A percentile compares a stretch with the other conserved stretches of the same genome.
These are phyloP conservation scores for Jaapia argillacea DNA, from an alignment of 768 basidiomycete species.

Conservation along the genomic window DNA sequence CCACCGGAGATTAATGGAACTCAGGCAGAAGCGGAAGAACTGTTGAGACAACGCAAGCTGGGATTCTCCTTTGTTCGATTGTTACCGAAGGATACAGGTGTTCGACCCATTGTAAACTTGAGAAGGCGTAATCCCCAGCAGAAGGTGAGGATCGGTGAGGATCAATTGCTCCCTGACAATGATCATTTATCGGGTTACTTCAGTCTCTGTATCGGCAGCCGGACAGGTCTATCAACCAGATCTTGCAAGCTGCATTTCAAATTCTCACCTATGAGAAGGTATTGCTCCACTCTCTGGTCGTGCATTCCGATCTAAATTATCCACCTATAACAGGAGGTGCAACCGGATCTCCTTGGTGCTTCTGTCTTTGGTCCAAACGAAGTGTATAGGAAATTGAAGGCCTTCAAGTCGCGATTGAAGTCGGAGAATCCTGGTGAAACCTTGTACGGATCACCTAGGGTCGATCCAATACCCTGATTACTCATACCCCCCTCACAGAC, in stretches of 20 bases:
- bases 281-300: conserved; percentile 5
- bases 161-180: no score
- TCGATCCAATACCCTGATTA: background rate
- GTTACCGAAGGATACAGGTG: conserved; percentile 90
- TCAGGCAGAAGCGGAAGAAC: conserved; percentile 53
- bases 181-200: conserved; percentile 8
- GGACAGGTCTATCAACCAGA: conserved; percentile 75
- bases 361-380: conserved; percentile 81
- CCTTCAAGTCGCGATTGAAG: conserved; percentile 48
- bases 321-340: conserved; percentile 42
- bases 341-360: conserved; percentile 59
- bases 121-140: conserved; percentile 28
- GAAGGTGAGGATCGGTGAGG: conserved; percentile 24
- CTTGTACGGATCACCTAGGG: conserved; percentile 33
- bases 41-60: conserved; percentile 61
- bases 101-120: conserved; percentile 91
- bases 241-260: conserved; percentile 75
- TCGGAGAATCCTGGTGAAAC: conserved; percentile 26
- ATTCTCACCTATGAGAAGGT: conserved; percentile 88
- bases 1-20: background rate
- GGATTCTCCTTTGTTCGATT: conserved; percentile 83
- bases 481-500: conserved; percentile 40
- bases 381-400: conserved; percentile 64
- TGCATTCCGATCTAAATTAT: background rate
- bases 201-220: no score